phyloP scores from a whole-genome alignment of 148 eudicot genomes.

The Bassia scoparia region DNA sequence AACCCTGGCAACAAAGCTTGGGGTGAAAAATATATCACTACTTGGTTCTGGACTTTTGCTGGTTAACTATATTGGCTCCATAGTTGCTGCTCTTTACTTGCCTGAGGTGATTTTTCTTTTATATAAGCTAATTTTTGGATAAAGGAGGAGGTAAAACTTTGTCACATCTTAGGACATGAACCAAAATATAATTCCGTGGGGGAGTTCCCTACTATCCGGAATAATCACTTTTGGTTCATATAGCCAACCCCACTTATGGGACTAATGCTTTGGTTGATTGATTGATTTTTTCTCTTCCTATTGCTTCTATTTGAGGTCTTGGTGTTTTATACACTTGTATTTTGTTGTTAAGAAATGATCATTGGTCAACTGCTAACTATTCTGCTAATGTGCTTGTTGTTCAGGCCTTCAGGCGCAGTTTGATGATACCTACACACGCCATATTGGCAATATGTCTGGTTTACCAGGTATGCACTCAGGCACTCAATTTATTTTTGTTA shows the following conservation, averaged over 20 bases:
- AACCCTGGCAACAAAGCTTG: slow-evolving; percentile 93
- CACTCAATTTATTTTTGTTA: background rate
- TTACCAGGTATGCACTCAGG: slow-evolving; percentile 74
- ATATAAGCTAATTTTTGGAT: no score
- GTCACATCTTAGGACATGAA: no score
- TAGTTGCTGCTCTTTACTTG: slow-evolving; percentile 62
- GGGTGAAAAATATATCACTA: slow-evolving; percentile 87
- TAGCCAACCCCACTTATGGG: no score
- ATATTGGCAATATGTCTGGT: slow-evolving; percentile 61
- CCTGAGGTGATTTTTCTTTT: slow-evolving; percentile 55
- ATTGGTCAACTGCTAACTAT: background rate
- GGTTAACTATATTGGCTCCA: slow-evolving; percentile 74
- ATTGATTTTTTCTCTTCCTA: background rate
- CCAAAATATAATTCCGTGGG: no score
- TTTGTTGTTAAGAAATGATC: background rate
- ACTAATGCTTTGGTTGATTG: no score
- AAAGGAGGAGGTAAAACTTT: no score
- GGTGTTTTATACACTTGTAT: slow-evolving; percentile 1
- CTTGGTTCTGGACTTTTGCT: slow-evolving; percentile 92
- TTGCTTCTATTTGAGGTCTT: background rate
- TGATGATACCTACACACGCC: slow-evolving; percentile 87
- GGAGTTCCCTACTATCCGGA: no score
- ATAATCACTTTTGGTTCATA: no score
- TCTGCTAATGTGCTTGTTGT: slow-evolving; percentile 21
- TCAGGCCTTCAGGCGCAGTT: slow-evolving; percentile 76